These are phyloP conservation scores for Amanita inopinata DNA, from an alignment of 768 basidiomycete genomes.

Conservation along the genomic window DNA sequence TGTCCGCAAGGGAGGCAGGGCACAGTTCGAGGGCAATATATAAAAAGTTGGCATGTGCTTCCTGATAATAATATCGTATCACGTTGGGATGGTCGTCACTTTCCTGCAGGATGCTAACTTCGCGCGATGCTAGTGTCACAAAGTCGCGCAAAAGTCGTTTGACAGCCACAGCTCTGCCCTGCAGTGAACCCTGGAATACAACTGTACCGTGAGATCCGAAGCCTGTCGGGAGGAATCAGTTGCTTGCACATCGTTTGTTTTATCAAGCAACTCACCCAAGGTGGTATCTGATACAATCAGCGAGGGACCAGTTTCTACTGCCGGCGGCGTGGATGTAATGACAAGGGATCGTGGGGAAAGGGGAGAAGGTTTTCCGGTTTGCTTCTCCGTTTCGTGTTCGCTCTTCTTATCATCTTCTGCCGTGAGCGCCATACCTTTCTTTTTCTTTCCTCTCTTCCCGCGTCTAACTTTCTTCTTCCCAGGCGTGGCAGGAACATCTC, in stretches of 20 bases:
- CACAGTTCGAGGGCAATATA: conserved; percentile 97
- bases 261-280: conserved; percentile 41
- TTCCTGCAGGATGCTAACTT: conserved; percentile 91
- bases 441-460: conserved; percentile 47
- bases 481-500: conserved; percentile 30
- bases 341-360: conserved; percentile 15
- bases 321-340: conserved; percentile 18
- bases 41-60: conserved; percentile 85
- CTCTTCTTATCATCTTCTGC: conserved; percentile 36
- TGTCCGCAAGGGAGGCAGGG: conserved; percentile 80
- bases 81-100: conserved; percentile 98
- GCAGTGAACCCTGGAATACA: conserved; percentile 89
- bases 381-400: conserved; percentile 20
- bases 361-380: conserved; percentile 13
- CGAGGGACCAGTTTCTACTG: conserved; percentile 29
- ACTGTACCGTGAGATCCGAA: conserved; percentile 96
- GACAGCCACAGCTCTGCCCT: conserved; percentile 96
- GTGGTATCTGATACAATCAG: conserved; percentile 65
- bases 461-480: conserved; percentile 37
- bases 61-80: conserved; percentile 97
- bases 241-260: not conserved
- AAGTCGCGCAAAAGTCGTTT: conserved; percentile 94
- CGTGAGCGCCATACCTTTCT: conserved; percentile 29
- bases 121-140: conserved; percentile 86
- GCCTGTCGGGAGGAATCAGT: conserved; percentile 36